Evolutionary conservation across 1,284 basidiomycete genomes (phyloP), one percentile per base, ranked within the genome.

Genomic region (Irpex sp.): DNA sequence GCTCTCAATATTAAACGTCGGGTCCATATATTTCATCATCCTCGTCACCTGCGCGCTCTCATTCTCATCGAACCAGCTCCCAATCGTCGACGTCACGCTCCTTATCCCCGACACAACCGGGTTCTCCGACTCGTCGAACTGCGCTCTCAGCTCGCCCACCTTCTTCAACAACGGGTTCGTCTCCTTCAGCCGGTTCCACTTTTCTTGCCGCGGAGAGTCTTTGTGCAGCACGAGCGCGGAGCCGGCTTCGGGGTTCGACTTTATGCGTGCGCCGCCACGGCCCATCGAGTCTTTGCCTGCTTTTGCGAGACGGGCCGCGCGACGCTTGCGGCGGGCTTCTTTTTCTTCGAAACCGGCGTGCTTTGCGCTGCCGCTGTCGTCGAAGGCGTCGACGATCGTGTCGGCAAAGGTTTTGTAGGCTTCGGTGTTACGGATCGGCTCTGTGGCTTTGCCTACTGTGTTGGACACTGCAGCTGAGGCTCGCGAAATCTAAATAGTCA

Each of bases 261-360:
- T 79, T 31, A 91, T 81, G 55, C 80, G 84, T 9, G 59, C 54
- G 17, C 65, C 60, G 11, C 63, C 75, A 70, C 65, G 77, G 66
- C 60, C 77, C 69, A 91, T 84, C 62, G 80, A 79, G 58, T 81
- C 76, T 74, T 87, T 88, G 8, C 96, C 96, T 5, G 93, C 92
- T 76, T 96, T 97, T 66, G 82, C 88, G 47, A 94, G 81, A 58
- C 92, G 86, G 68, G 82, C 81, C 76, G 92, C 89, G 68, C 92
- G 82, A 68, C 91, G 84, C 69, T 85, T 78, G 70, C 95, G 80
- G 60, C 96, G 85, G 37, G 87, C 91, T 73, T 96, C 96, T 75
- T 91, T 94, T 74, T 96, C 95, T 74, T 97, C 92, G 71, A 96
- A 98, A 0, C 96, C 96, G 60, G 93, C 95, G 77, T 97, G 93